Conservation (phyloP, 1,139 yeast species). For the Scheffersomyces insectosa region DNA sequence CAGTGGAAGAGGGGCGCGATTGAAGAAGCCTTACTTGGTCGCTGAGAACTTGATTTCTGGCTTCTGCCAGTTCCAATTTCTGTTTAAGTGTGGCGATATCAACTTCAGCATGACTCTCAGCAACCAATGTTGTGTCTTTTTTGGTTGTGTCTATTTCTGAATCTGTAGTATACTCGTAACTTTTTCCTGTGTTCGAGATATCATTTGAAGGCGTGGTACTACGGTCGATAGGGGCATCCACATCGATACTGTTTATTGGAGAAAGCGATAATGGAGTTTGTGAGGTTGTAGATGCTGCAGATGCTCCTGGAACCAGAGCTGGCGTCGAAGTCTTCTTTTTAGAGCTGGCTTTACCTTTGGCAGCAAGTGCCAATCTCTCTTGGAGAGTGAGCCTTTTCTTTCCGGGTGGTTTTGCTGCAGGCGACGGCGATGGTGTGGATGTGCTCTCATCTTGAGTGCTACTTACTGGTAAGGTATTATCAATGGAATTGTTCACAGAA, state of each 20-base stretch:
- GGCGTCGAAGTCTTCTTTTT: conserved; percentile 7
- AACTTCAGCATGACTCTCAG: too few species aligned
- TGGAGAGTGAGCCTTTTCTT: conserved; percentile 65
- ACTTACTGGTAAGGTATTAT: too few species aligned
- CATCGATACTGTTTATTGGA: conserved; percentile 1
- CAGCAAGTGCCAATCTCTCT: conserved; percentile 81
- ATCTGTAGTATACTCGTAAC: too few species aligned
- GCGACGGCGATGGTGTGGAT: neutral
- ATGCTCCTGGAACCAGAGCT: conserved; percentile 7
- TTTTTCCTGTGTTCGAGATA: too few species aligned
- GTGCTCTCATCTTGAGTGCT: too few species aligned
- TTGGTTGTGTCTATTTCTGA: too few species aligned
- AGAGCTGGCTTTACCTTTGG: conserved; percentile 45
- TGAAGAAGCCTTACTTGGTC: neutral
- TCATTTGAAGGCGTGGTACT: too few species aligned
- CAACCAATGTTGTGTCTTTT: too few species aligned
- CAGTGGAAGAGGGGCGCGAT: too few species aligned
- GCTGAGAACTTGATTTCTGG: conserved; percentile 4
- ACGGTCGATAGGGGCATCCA: conserved; percentile 2
- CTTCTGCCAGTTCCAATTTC: conserved; percentile 7
- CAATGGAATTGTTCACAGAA: too few species aligned
- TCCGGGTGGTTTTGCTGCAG: conserved; percentile 9
- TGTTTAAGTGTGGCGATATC: conserved; percentile 1
- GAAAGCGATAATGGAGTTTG: conserved; percentile 6
- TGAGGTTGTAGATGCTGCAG: conserved; percentile 7